Evolutionary conservation across 331 rosid species (phyloP), one percentile per base, ranked within the genome.

Genomic region (Dryas integrifolia): DNA sequence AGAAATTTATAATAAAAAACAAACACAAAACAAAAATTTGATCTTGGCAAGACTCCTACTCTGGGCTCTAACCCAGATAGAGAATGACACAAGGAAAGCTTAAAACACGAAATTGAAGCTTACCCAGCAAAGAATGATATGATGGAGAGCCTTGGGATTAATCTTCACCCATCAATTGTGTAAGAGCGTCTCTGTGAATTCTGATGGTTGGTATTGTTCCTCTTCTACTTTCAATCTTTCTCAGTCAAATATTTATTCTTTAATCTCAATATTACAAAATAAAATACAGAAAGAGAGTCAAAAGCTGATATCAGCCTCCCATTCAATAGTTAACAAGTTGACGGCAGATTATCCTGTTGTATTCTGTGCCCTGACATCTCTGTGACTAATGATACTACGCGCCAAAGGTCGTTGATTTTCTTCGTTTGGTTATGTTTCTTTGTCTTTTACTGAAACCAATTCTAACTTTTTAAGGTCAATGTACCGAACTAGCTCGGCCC

Each of bases 81-180:
- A 53, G 39, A 38, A 6, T 3, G 4, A 4, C 26, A 44, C 1
- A 45, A 57, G 11, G 3, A 57, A 56, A 57, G 10, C 30, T 58
- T 30, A 71, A 58, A 55, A 26, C 56, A 58, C 10, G 75, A 30
- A 45, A 56, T 4, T 70, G 65, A 55, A 70, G 55, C 75, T 70
- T 56, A 70, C 75, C 24, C n/a, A 7, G 65, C 2, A 69, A 26
- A 70, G 62, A 69, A 69, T 6, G 59, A 35, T 21, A 18, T 50
- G 48, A 24, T 15, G 58, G 4, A 56, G 56, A 26, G 39, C 13
- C 56, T 13, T 24, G 57, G 44, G 58, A 26, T 46, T 65, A 12
- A 46, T 46, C 43, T 65, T 65, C 24, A 48, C 5, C 39, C 12
- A 21, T 24, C 43, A 46, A 46, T 2, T 46, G 18, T 39, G 39